These are phyloP conservation scores for Cercospora berteroae DNA, from an alignment of 2,329 filamentous ascomycete genomes.

Conservation along the genomic window DNA sequence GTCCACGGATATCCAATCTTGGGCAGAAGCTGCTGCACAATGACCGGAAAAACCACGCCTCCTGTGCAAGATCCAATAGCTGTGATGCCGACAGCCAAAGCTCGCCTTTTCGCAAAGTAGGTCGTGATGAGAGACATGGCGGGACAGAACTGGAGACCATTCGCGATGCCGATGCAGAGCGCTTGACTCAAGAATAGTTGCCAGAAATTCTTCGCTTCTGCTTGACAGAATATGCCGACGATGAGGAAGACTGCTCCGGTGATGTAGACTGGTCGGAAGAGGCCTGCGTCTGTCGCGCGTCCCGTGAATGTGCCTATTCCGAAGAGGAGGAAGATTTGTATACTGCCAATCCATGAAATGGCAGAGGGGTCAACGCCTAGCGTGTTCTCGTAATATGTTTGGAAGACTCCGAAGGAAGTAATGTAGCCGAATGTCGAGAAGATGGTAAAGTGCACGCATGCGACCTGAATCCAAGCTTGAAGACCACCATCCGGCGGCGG, in stretches of 20 bases:
- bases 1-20: slow-evolving; percentile 57
- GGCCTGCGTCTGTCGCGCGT: slow-evolving; percentile 53
- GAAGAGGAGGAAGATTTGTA: slow-evolving; percentile 55
- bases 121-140: slow-evolving; percentile 63
- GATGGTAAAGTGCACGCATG: slow-evolving; percentile 34
- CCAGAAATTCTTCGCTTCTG: slow-evolving; percentile 52
- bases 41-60: slow-evolving; percentile 54
- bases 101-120: slow-evolving; percentile 59
- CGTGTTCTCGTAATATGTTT: slow-evolving; percentile 45
- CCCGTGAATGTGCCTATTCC: slow-evolving; percentile 53
- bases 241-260: slow-evolving; percentile 48
- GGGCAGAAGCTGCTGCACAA: slow-evolving; percentile 50
- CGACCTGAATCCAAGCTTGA: slow-evolving; percentile 37
- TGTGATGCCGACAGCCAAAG: slow-evolving; percentile 59
- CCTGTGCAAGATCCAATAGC: slow-evolving; percentile 60
- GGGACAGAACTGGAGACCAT: slow-evolving; percentile 64
- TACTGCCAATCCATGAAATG: slow-evolving; percentile 55
- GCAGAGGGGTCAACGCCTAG: slow-evolving; percentile 42
- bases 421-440: slow-evolving; percentile 36
- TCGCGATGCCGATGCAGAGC: slow-evolving; percentile 54
- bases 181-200: slow-evolving; percentile 55
- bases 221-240: slow-evolving; percentile 54
- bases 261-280: slow-evolving; percentile 47
- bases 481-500: slow-evolving; percentile 46
- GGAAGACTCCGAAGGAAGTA: slow-evolving; percentile 41